phyloP scores from a whole-genome alignment of 2,329 filamentous ascomycete genomes.

The Aureobasidium uvarum region DNA sequence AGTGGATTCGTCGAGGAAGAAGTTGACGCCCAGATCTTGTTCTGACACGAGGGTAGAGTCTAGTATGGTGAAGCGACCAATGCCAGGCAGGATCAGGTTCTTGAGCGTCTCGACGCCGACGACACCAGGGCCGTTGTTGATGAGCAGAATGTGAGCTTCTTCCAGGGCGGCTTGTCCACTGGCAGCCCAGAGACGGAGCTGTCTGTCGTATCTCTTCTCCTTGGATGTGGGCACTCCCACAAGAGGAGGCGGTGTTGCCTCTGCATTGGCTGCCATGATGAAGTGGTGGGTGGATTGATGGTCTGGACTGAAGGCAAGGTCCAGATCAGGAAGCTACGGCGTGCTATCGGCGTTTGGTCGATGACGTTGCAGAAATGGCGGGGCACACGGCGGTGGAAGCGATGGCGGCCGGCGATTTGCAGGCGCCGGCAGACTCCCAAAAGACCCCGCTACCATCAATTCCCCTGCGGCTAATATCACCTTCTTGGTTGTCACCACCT shows the following conservation, averaged over 20 bases:
- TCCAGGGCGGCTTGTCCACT: constrained; percentile 88
- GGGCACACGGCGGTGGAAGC: not conserved
- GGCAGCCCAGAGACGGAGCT: constrained; percentile 92
- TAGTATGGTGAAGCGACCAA: constrained; percentile 87
- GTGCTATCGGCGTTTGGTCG: not conserved
- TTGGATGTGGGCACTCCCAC: constrained; percentile 57
- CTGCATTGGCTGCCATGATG: constrained; percentile 30
- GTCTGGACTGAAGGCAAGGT: not conserved
- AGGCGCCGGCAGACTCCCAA: not conserved
- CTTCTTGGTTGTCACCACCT: not conserved
- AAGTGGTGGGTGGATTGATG: not conserved
- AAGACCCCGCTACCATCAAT: constrained; percentile 3
- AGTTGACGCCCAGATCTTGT: constrained; percentile 88
- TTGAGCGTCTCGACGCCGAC: constrained; percentile 90
- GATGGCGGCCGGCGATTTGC: not conserved
- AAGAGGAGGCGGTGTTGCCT: constrained; percentile 45
- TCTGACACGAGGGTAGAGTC: constrained; percentile 76
- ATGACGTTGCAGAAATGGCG: constrained; percentile 14
- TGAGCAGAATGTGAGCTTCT: constrained; percentile 81
- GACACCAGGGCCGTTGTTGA: constrained; percentile 84
- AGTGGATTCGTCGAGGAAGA: constrained; percentile 81
- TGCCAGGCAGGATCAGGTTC: constrained; percentile 91
- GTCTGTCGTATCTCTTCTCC: constrained; percentile 82
- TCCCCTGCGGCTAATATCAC: constrained; percentile 17
- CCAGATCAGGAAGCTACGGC: not conserved